Evolutionary conservation across 179 eudicot genomes (phyloP).

Genomic region (Spinacia oleracea): DNA sequence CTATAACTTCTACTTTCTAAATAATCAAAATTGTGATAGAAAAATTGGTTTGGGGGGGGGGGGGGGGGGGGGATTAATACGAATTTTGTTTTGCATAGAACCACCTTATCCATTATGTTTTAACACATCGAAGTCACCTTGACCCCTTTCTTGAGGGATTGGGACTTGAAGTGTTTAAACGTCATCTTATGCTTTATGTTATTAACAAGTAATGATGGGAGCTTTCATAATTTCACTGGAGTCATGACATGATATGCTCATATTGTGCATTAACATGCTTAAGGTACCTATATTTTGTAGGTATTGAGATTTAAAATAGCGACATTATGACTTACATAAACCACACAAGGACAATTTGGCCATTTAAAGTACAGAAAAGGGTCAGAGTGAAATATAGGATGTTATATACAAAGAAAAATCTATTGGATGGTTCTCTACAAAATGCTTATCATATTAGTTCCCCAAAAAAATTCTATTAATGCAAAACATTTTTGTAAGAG

Average conservation of each 20-base stretch:
- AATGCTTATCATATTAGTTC: neutral
- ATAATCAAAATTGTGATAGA: neutral
- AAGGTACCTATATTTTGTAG: neutral
- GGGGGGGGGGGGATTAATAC: too few relatives aligned
- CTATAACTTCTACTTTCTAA: neutral
- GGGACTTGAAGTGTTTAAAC: neutral
- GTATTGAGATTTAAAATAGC: neutral
- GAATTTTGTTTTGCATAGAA: neutral
- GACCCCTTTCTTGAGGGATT: neutral
- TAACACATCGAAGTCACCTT: neutral
- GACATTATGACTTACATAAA: neutral
- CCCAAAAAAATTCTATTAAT: neutral
- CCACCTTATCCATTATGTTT: neutral
- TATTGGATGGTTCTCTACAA: neutral
- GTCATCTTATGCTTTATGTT: neutral
- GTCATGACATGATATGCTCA: neutral
- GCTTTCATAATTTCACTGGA: neutral
- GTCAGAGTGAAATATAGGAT: neutral
- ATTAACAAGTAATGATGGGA: neutral
- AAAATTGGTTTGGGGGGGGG: too few relatives aligned
- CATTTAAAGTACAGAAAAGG: neutral
- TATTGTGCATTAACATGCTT: neutral
- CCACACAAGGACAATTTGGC: neutral
- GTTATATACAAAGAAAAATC: neutral
- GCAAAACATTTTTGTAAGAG: neutral